phyloP scores from a whole-genome alignment of 495 filamentous ascomycete genomes.

The Aspergillus funiculosus region DNA sequence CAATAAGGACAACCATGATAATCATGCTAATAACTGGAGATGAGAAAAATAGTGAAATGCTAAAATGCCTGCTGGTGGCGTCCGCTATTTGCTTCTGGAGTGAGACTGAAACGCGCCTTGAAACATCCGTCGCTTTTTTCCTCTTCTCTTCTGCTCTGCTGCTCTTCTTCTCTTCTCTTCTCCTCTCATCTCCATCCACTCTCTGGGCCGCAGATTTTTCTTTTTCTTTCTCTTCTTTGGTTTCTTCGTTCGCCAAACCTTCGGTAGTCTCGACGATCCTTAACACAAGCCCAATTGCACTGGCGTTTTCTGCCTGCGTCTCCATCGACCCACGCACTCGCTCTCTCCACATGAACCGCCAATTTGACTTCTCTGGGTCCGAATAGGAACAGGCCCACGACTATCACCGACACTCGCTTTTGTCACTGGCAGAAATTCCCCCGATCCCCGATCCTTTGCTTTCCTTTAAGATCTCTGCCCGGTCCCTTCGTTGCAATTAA shows the following conservation, averaged over 20 bases:
- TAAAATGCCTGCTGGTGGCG: neutral
- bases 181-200: neutral
- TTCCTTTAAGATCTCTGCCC: slow-evolving; percentile 5
- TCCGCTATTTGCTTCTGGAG: neutral
- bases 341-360: slow-evolving; percentile 14
- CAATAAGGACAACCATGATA: too few species aligned
- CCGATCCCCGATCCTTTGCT: slow-evolving; percentile 6
- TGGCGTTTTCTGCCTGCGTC: neutral
- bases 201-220: neutral
- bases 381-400: neutral
- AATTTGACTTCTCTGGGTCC: slow-evolving; percentile 4
- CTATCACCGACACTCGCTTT: neutral
- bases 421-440: slow-evolving; percentile 6
- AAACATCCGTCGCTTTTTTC: slow-evolving; percentile 1
- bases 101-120: neutral
- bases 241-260: too few species aligned
- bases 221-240: neutral
- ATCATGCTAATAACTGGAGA: too few species aligned
- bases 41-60: too few species aligned
- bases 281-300: slow-evolving; percentile 1
- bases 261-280: slow-evolving; percentile 1
- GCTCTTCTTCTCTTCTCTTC: neutral
- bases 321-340: slow-evolving; percentile 8
- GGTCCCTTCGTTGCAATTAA: neutral
- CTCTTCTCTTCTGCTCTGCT: neutral